Conservation (phyloP, 257 asterid species). For the Salvia splendens region DNA sequence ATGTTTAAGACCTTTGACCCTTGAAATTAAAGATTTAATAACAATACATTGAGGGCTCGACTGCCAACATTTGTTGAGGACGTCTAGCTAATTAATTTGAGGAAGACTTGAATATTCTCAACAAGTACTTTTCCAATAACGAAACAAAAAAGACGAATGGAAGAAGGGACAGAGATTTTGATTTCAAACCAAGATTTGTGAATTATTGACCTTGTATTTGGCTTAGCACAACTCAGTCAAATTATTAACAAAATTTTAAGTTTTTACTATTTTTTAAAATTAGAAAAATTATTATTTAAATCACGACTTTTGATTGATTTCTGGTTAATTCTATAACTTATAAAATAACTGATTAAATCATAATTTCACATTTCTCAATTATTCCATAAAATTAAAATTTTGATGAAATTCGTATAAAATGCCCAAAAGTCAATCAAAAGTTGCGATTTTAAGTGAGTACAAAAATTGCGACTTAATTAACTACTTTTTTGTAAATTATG, state of each 20-base stretch:
- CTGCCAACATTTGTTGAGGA: slow-evolving; percentile 21
- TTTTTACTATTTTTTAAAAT: background rate
- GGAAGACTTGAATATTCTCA: slow-evolving; percentile 16
- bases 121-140: slow-evolving; percentile 19
- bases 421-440: too few relatives aligned
- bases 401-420: too few relatives aligned
- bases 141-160: slow-evolving; percentile 1
- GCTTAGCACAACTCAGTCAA: slow-evolving; percentile 19
- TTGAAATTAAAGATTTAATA: background rate
- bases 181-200: background rate
- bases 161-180: background rate
- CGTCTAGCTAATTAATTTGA: background rate
- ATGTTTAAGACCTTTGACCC: background rate
- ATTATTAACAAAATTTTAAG: background rate
- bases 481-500: too few relatives aligned
- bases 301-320: too few relatives aligned
- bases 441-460: too few relatives aligned
- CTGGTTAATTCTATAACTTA: too few relatives aligned
- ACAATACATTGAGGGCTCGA: background rate
- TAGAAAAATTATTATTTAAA: too few relatives aligned
- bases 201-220: slow-evolving; percentile 25
- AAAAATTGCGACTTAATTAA: too few relatives aligned
- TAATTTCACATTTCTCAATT: too few relatives aligned
- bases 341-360: too few relatives aligned
- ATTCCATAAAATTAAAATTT: too few relatives aligned